These are phyloP conservation scores for Delitschia confertaspora DNA, from an alignment of 495 filamentous ascomycete genomes.

Conservation along the genomic window DNA sequence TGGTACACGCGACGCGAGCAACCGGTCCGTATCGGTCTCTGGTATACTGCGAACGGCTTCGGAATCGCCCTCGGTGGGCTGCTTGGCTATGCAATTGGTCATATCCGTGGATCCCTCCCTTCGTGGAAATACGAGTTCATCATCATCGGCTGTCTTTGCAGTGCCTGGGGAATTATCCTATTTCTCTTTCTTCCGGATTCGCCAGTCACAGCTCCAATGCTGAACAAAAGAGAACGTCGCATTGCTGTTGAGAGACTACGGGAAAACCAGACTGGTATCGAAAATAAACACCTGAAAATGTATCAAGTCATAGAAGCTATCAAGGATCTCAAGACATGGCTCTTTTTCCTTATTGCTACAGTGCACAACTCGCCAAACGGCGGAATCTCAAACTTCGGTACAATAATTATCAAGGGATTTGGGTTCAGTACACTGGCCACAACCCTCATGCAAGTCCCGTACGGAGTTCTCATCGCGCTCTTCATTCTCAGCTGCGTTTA, in stretches of 20 bases:
- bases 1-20: constrained; percentile 50
- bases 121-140: constrained; percentile 28
- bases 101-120: constrained; percentile 24
- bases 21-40: constrained; percentile 49
- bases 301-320: constrained; percentile 49
- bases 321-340: constrained; percentile 53
- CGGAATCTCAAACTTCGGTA: constrained; percentile 53
- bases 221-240: constrained; percentile 23
- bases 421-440: constrained; percentile 48
- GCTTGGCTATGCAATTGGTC: constrained; percentile 45
- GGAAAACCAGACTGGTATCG: constrained; percentile 28
- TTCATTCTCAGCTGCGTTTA: constrained; percentile 50
- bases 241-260: constrained; percentile 25
- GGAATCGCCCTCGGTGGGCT: constrained; percentile 35
- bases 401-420: constrained; percentile 53
- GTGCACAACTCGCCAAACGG: constrained; percentile 48
- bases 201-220: constrained; percentile 40
- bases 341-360: constrained; percentile 53
- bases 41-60: constrained; percentile 48
- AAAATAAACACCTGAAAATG: constrained; percentile 26
- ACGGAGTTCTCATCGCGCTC: no score
- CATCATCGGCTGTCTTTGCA: constrained; percentile 42
- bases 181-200: constrained; percentile 40
- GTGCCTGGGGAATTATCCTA: constrained; percentile 37
- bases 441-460: constrained; percentile 48